Conservation (phyloP, 2,329 filamentous ascomycete species). For the Fusarium nematophilum region DNA sequence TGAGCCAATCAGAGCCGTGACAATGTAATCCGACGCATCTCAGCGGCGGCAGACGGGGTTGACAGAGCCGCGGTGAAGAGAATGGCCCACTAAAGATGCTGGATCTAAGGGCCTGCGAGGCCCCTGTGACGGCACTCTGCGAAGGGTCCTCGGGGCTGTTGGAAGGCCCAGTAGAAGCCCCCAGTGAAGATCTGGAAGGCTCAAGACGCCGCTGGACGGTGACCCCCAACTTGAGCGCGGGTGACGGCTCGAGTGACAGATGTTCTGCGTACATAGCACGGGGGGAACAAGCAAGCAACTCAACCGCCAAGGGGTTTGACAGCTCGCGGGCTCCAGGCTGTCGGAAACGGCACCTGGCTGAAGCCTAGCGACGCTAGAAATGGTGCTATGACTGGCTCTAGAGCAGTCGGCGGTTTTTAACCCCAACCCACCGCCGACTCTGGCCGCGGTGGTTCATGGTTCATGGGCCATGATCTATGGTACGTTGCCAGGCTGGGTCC, state of each 20-base stretch:
- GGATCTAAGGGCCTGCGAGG: conserved; percentile 23
- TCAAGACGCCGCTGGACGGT: not conserved
- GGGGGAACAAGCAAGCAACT: not conserved
- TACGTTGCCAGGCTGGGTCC: conserved; percentile 27
- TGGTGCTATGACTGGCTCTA: conserved; percentile 14
- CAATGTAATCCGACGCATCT: conserved; percentile 46
- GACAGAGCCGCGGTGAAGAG: conserved; percentile 43
- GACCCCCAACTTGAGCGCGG: not conserved
- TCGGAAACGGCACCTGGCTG: conserved; percentile 38
- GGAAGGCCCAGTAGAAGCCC: not conserved
- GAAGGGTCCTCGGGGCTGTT: conserved; percentile 25
- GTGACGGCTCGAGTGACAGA: not conserved
- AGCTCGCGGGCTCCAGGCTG: conserved; percentile 15
- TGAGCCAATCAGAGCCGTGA: conserved; percentile 35
- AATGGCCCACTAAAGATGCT: conserved; percentile 33
- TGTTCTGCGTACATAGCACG: not conserved
- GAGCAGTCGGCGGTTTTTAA: conserved; percentile 25
- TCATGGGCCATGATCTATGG: too few species aligned
- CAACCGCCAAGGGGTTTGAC: conserved; percentile 11
- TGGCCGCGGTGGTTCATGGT: not conserved
- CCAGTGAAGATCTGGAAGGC: conserved; percentile 3
- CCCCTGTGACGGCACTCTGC: conserved; percentile 33
- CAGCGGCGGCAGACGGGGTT: conserved; percentile 39
- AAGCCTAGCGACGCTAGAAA: conserved; percentile 33
- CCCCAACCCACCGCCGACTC: conserved; percentile 29